A percentile compares a stretch with the other conserved stretches of the same genome.
Evolutionary conservation across 495 filamentous ascomycete genomes (phyloP).

Genomic region (Neurospora pannonica): DNA sequence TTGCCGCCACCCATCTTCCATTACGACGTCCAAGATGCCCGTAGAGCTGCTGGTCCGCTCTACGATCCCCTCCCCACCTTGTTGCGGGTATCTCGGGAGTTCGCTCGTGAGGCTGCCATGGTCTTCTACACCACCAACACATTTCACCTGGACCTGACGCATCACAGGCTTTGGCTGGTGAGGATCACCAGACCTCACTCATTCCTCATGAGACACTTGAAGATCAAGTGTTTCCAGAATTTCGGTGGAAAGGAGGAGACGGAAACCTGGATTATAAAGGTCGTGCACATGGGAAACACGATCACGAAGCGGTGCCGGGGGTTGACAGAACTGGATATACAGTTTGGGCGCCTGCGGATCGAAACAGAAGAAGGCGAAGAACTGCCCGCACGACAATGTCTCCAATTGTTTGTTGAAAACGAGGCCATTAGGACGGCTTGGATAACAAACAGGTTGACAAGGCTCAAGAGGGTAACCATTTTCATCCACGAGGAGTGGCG

Average conservation of each 20-base stretch:
- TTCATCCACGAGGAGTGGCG: neutral
- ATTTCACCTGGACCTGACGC: neutral
- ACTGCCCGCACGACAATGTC: neutral
- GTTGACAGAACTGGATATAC: neutral
- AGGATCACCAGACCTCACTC: neutral
- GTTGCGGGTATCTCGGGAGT: neutral
- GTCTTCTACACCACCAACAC: neutral
- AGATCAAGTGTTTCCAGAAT: conserved; percentile 8
- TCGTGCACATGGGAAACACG: conserved; percentile 25
- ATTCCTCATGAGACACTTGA: neutral
- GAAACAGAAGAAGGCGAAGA: neutral
- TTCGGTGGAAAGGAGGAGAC: conserved; percentile 31
- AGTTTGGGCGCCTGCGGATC: neutral
- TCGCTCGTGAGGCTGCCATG: neutral
- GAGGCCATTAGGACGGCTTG: neutral
- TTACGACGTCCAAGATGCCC: neutral
- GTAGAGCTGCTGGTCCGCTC: neutral
- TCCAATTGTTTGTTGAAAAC: neutral
- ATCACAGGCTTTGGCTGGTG: neutral
- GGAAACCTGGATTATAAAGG: conserved; percentile 38
- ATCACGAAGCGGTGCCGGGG: neutral
- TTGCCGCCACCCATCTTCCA: neutral
- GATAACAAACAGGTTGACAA: accelerated
- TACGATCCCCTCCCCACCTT: neutral
- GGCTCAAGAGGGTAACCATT: neutral